Evolutionary conservation across 2,329 filamentous ascomycete genomes (phyloP), one percentile per base, ranked within the genome.

Genomic region (Cercospora sojina): DNA sequence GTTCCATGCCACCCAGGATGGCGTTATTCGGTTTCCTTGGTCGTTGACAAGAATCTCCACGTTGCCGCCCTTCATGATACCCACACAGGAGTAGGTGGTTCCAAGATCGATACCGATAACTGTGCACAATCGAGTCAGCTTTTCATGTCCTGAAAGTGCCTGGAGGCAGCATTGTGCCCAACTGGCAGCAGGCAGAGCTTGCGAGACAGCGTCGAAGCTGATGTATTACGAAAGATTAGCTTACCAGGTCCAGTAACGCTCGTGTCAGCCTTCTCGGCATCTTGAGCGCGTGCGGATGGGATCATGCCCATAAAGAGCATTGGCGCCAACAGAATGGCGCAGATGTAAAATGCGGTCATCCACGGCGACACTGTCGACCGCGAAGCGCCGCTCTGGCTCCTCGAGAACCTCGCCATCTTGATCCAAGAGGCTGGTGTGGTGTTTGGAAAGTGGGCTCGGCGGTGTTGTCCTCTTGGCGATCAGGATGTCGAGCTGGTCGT

Each of bases 31-130:
- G 88, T 96, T 93, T 86, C 92, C 92, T 86, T 96, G 93, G 83
- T 97, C 92, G 85, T 97, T 97, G 83, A 92, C 91, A 75, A 97
- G 86, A 83, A 97, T 97, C 79, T 97, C 92, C 74, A 97, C 92
- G 83, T 94, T 95, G 80, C 93, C 93, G 80, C 92, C 91, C 80
- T 93, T 90, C 92, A 96, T 96, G 80, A 96, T 92, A 90, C 91
- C 93, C 76, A 96, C 92, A 83, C 93, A 96, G 73, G 85, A 87
- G 80, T 88, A 88, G 72, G 93, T 97, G 61, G 93, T 97, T 83
- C 93, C 93, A 79, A 97, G 82, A 89, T 96, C 92, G 83, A 97
- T 97, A 88, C 93, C 93, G 77, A 97, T 93, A 75, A 97, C 92
- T 85, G 72, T 32, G 35, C 5, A 64, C n/a, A 13, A 25, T 35